Percentiles rank a stretch among this genome's conserved stretches.
Evolutionary conservation across 768 basidiomycete species (phyloP).

Genomic region (Tricholoma saponaceum): DNA sequence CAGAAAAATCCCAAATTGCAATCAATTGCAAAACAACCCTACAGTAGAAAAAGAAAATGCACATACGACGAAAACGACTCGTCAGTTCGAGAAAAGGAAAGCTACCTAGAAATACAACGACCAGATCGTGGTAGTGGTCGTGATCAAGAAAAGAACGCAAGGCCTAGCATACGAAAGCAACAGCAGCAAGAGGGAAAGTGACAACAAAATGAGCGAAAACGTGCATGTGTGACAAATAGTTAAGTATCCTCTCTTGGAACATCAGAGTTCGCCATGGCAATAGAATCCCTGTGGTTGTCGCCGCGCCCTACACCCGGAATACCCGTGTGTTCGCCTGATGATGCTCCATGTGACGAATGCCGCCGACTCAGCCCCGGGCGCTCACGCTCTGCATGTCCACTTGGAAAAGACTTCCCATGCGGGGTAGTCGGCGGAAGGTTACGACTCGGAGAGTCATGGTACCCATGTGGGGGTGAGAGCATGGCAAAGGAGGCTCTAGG

Average conservation of each 20-base stretch:
- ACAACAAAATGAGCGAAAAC: background rate
- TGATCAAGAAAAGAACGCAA: constrained; percentile 1
- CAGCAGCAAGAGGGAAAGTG: background rate
- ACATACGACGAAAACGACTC: background rate
- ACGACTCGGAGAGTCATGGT: constrained; percentile 25
- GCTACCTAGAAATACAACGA: background rate
- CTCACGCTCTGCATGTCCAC: constrained; percentile 16
- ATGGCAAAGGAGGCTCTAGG: constrained; percentile 16
- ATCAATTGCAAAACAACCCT: background rate
- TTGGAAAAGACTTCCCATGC: constrained; percentile 12
- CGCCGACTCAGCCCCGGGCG: constrained; percentile 23
- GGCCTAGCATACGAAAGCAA: background rate
- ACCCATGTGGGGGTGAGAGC: constrained; percentile 30
- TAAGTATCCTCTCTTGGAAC: constrained; percentile 20
- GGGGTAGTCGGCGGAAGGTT: constrained; percentile 15
- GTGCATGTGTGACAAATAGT: background rate
- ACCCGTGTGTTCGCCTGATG: constrained; percentile 3
- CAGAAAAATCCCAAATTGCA: background rate
- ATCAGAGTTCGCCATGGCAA: constrained; percentile 31
- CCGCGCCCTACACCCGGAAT: constrained; percentile 16
- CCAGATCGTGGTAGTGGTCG: background rate
- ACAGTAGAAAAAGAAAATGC: background rate
- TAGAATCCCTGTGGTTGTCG: constrained; percentile 33
- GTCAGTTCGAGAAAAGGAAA: background rate
- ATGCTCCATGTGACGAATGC: constrained; percentile 13